Percentiles rank a stretch among this genome's conserved stretches.
phyloP scores from a whole-genome alignment of 306 rosid species.

The Gynostemma pentaphyllum region DNA sequence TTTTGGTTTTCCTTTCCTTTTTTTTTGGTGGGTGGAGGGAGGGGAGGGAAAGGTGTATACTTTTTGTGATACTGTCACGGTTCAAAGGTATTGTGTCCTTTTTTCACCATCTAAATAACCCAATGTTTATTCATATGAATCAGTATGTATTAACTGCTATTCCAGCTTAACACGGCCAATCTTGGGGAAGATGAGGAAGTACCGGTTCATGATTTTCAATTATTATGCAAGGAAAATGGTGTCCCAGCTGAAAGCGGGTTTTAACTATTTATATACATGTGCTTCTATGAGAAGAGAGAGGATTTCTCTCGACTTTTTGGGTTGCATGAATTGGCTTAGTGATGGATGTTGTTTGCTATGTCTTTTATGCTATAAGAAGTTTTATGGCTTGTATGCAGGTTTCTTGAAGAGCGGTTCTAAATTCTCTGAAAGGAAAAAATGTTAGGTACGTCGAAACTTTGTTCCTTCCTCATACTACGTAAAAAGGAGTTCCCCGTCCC shows the following conservation, averaged over 20 bases:
- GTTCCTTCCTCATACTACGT: not conserved
- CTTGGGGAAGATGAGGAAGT: not conserved
- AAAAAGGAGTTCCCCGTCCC: not conserved
- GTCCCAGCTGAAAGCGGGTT: slow-evolving; percentile 4
- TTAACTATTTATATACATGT: not conserved
- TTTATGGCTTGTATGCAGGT: slow-evolving; percentile 15
- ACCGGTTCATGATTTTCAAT: not conserved
- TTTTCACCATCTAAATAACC: no score
- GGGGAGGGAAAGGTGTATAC: no score
- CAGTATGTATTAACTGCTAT: not conserved
- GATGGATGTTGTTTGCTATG: not conserved
- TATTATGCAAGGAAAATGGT: not conserved
- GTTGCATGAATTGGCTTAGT: not conserved
- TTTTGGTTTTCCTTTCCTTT: not conserved
- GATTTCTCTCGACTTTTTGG: not conserved
- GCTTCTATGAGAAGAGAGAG: not conserved
- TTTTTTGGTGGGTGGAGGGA: not conserved
- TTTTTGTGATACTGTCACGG: no score
- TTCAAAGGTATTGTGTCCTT: no score
- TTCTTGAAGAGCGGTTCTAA: slow-evolving; percentile 1
- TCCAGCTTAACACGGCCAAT: not conserved
- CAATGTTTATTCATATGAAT: not conserved
- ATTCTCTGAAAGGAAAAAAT: not conserved
- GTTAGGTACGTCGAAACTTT: not conserved
- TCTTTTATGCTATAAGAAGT: slow-evolving; percentile 1